These are phyloP conservation scores for Diutina siamensis DNA, from an alignment of 1,139 yeast genomes.

Conservation along the genomic window DNA sequence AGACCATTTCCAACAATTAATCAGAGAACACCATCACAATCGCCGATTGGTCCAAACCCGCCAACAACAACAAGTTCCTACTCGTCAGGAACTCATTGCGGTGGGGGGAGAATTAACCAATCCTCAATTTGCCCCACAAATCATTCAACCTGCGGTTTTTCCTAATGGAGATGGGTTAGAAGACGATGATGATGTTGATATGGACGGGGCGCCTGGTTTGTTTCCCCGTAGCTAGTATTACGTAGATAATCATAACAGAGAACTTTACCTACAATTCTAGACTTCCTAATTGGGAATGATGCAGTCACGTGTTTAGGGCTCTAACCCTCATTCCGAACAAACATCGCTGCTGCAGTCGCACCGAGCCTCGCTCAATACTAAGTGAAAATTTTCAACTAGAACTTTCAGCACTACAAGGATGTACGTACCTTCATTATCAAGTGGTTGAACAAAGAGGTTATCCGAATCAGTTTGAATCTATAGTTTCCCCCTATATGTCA, in stretches of 20 bases:
- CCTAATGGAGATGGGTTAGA: conserved; percentile 20
- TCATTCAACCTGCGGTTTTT: conserved; percentile 32
- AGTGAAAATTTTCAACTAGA: conserved; percentile 2
- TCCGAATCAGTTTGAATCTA: no score
- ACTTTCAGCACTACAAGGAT: conserved; percentile 3
- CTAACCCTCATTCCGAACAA: neutral
- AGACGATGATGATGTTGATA: conserved; percentile 25
- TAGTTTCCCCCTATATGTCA: no score
- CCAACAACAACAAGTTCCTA: conserved; percentile 9
- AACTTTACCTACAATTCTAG: no score
- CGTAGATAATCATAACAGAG: no score
- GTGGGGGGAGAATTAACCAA: neutral
- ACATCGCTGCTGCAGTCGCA: neutral
- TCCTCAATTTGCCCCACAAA: conserved; percentile 26
- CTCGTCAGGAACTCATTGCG: conserved; percentile 6
- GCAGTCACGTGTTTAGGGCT: neutral
- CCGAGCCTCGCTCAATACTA: neutral
- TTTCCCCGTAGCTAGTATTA: conserved; percentile 17
- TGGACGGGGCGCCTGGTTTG: conserved; percentile 22
- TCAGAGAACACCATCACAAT: conserved; percentile 21
- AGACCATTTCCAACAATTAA: conserved; percentile 25
- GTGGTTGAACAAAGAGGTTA: neutral
- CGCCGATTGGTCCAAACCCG: conserved; percentile 13
- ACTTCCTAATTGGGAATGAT: no score
- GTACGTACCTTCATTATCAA: neutral